Percentiles rank a stretch among this genome's conserved stretches.
Conservation (phyloP, 768 basidiomycete species). For the Harrya chromipes region DNA sequence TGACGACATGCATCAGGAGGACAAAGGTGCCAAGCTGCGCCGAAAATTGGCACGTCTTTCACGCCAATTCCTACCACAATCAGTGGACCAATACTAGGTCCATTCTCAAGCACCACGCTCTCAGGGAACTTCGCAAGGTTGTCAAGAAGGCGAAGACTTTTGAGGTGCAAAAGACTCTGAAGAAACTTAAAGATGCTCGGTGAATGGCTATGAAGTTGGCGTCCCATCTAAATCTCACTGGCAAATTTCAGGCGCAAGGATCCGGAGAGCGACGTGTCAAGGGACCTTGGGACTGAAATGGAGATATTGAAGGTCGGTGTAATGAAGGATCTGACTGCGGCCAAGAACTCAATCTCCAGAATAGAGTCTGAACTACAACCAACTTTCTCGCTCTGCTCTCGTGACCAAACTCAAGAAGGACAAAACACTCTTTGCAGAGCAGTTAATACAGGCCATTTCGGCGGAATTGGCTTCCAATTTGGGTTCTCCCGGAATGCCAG, state of each 20-base stretch:
- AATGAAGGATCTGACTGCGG: background rate
- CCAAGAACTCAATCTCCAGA: background rate
- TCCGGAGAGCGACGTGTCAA: conserved; percentile 37
- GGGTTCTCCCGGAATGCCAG: conserved; percentile 35
- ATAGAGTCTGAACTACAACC: conserved; percentile 58
- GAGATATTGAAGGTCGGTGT: conserved; percentile 58
- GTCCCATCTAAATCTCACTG: background rate
- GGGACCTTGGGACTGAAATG: conserved; percentile 58
- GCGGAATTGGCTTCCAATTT: conserved; percentile 41
- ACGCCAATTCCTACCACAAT: conserved; percentile 6
- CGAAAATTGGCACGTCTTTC: conserved; percentile 54
- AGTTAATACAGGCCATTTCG: conserved; percentile 45
- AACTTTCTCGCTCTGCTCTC: conserved; percentile 63
- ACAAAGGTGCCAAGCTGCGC: conserved; percentile 40
- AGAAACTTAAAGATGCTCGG: conserved; percentile 72
- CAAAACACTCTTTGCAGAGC: conserved; percentile 48
- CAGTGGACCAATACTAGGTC: conserved; percentile 8
- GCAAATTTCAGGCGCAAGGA: conserved; percentile 35
- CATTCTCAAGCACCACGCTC: conserved; percentile 61
- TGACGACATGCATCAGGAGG: conserved; percentile 32
- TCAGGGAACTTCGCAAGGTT: conserved; percentile 69
- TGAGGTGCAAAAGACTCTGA: conserved; percentile 80
- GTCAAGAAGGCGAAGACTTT: conserved; percentile 80
- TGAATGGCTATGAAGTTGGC: conserved; percentile 29
- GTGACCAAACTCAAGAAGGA: conserved; percentile 74